Evolutionary conservation across 1,139 yeast genomes (phyloP).

Genomic region (Scheffersomyces lignicola): DNA sequence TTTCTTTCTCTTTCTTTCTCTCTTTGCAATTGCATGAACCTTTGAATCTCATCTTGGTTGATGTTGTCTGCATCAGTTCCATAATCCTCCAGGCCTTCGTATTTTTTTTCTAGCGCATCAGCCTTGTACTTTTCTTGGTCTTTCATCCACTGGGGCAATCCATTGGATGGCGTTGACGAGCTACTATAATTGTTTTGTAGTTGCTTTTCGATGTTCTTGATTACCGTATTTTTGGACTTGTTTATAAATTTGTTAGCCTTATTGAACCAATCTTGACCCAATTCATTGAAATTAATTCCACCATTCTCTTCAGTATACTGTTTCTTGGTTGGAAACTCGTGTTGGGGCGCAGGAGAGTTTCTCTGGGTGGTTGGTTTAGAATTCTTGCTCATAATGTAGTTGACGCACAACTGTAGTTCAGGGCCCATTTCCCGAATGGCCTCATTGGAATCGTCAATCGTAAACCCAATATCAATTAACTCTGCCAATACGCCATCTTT

Average conservation of each 20-base stretch:
- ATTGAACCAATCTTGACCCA: conserved; percentile 62
- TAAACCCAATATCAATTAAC: conserved; percentile 78
- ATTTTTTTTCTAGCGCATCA: conserved; percentile 38
- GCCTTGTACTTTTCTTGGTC: conserved; percentile 51
- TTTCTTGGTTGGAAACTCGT: not conserved
- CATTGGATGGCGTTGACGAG: conserved; percentile 17
- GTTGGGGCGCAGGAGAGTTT: conserved; percentile 4
- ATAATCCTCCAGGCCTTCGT: conserved; percentile 38
- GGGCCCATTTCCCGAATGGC: conserved; percentile 62
- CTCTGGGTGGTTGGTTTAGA: conserved; percentile 12
- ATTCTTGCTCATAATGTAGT: conserved; percentile 53
- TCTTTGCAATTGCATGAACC: conserved; percentile 39
- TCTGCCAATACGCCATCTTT: conserved; percentile 64
- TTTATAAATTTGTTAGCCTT: conserved; percentile 64
- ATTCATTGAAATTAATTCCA: conserved; percentile 48
- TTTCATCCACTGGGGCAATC: conserved; percentile 79
- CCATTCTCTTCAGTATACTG: conserved; percentile 13
- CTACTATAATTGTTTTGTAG: conserved; percentile 33
- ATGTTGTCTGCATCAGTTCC: conserved; percentile 49
- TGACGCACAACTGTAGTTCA: conserved; percentile 67
- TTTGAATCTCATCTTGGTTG: conserved; percentile 41
- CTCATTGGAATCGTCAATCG: conserved; percentile 56
- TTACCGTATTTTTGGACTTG: conserved; percentile 61
- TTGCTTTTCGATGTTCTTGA: conserved; percentile 65
- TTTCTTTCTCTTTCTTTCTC: conserved; percentile 39